Base-by-base conservation (phyloP, 2,329 filamentous ascomycete species). In the Aaosphaeria pasadenensis region DNA sequence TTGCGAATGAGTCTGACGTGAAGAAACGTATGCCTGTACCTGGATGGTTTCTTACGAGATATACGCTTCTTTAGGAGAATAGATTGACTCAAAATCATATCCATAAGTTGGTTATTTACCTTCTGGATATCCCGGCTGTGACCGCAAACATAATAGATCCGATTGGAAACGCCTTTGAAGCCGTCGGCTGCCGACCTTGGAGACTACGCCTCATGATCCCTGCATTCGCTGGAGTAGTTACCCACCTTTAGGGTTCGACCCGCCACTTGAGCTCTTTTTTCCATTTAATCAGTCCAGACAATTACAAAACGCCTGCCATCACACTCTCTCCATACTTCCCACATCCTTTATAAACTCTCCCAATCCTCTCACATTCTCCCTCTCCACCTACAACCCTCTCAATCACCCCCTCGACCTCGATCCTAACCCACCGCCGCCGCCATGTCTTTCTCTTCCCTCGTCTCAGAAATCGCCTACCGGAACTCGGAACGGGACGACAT, bases 361-460 rank as follows among this genome's bases (percentile, higher is more conserved):
- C 17, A 24, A 24, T 9, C 11, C 24, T 40, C 39, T 4, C 4
- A 9, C 39, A 40, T 13, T 13, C 17, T 40, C 4, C 9, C 39
- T 36, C 7, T 4, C 33, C 9, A 36, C 33, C 33, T 38, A 41
- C 30, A 17, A 36, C 44, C 30, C 33, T 48, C 31, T 45, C 33
- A 29, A 43, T 43, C 32, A 46, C 47, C 44, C 35, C 48, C 41
- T 42, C 24, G 11, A 17, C 5, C 30, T 36, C 31, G 7, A 35
- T 31, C 35, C 40, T 42, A 24, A 24, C 17, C 17, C 17, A 3
- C 31, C 41, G 33, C 48, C 41, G 33, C 48, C 53, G 53, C 50
- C 56, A 78, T 78, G 76, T 79, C 76, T 7, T 78, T 78, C 68
- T 78, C 76, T 36, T 75, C 72, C 41, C 74, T 79, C 51, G 75